Percentiles rank a stretch among this genome's conserved stretches.
phyloP scores from a whole-genome alignment of 345 rosid species.

The Corchorus capsularis region DNA sequence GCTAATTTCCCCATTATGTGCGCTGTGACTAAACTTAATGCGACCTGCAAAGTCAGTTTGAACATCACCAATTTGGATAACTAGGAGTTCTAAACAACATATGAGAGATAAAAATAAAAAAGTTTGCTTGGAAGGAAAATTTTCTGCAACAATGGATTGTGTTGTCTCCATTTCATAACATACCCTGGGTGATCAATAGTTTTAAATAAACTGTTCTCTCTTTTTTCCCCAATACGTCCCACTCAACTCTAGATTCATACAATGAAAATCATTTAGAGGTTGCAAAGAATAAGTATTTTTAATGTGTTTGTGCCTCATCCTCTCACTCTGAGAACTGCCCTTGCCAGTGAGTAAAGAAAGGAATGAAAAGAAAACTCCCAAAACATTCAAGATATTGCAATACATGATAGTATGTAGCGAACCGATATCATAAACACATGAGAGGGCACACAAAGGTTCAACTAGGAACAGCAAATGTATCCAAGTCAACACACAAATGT shows the following conservation, averaged over 20 bases:
- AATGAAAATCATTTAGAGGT: background rate
- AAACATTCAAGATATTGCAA: background rate
- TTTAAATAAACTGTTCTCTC: background rate
- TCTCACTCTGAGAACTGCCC: background rate
- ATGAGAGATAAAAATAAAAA: background rate
- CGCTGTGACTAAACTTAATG: slow-evolving; percentile 62
- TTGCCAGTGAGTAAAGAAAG: background rate
- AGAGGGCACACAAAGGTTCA: background rate
- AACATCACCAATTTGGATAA: background rate
- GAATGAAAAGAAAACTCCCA: background rate
- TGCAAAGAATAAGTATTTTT: background rate
- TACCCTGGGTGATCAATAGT: background rate
- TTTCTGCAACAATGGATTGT: background rate
- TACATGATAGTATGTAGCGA: background rate
- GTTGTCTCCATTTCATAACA: background rate
- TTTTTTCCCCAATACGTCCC: background rate
- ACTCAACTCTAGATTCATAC: background rate
- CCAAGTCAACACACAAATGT: background rate
- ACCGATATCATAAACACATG: background rate
- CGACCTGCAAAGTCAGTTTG: slow-evolving; percentile 53
- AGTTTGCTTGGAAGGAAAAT: background rate
- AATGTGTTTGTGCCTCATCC: background rate
- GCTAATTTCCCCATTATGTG: slow-evolving; percentile 69
- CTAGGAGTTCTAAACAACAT: slow-evolving; percentile 2
- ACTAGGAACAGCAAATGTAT: background rate